These are phyloP conservation scores for Achlya hypogyna DNA, from an alignment of 352 stramenopile genomes.

Conservation along the genomic window DNA sequence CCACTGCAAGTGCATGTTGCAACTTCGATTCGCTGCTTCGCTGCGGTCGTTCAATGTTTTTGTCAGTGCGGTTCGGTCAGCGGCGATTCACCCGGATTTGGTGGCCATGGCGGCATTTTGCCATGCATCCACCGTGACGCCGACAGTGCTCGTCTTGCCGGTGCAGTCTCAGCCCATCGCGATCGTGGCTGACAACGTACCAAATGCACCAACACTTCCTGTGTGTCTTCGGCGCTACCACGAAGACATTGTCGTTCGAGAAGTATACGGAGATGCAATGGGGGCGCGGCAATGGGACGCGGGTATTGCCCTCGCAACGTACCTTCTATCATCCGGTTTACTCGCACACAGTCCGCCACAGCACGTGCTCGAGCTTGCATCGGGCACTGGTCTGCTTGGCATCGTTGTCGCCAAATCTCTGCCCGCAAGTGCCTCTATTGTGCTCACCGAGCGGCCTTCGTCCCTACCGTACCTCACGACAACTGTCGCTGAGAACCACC, in stretches of 20 bases:
- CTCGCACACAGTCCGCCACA: neutral
- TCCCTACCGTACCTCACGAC: neutral
- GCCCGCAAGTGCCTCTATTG: neutral
- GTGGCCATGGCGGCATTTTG: too few relatives aligned
- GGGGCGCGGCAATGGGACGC: slow-evolving; percentile 60
- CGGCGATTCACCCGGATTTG: too few relatives aligned
- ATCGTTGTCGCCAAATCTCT: neutral
- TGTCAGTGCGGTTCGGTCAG: too few relatives aligned
- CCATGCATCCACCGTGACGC: neutral
- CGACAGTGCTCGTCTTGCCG: neutral
- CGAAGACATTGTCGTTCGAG: slow-evolving; percentile 23
- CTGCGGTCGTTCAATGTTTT: too few relatives aligned
- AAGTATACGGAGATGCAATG: slow-evolving; percentile 61
- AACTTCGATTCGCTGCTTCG: too few relatives aligned
- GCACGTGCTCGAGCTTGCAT: neutral
- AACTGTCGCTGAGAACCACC: neutral
- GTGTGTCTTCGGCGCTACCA: neutral
- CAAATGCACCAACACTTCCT: neutral
- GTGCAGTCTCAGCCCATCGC: neutral
- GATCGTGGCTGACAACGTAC: neutral
- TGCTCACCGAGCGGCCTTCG: neutral
- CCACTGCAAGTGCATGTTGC: too few relatives aligned
- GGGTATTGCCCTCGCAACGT: slow-evolving; percentile 36
- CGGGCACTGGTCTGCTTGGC: slow-evolving; percentile 9
- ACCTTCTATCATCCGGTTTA: neutral